Base-by-base conservation (phyloP, 345 rosid genomes). In the Lepidium sativum region DNA sequence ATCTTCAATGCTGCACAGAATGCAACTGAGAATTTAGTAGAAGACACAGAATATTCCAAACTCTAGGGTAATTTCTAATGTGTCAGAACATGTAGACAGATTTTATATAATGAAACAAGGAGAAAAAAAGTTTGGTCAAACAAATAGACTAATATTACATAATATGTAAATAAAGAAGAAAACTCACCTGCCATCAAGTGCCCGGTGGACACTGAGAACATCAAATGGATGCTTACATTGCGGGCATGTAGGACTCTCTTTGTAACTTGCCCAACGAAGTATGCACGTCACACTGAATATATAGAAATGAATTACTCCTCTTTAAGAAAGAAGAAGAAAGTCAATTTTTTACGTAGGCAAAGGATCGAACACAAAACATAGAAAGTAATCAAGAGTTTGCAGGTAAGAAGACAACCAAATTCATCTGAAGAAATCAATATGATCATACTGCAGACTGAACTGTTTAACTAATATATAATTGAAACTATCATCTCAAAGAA, bases 151-250 rank as follows among this genome's bases (percentile, higher is more conserved):
- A 37, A 29, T 9, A 25, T 21, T n/a, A 45, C 0, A 1, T 3
- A 18, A 29, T 52, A 31, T 6, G 27, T 18, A 29, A 12, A n/a
- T 1, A 49, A 48, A 41, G 37, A 59, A 32, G 4, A 34, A 18
- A 20, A 40, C 12, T 31, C 65, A 92, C 99, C 96, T 76, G 72
- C 99, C 99, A 63, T 92, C 95, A 1, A 92, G 91, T 2, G 86
- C 72, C 5, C 92, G 87, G 70, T 92, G 99, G 60, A 92, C 79
- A 63, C 79, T 81, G 48, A 92, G 96, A 75, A 73, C 84, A 69
- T 86, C 87, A 54, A 94, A 86, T n/a, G 95, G 99, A 73, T 82
- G 78, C 61, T 94, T 94, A 65, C 97, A 94, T 75, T 94, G 98
- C 49, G 98, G 98, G 55, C 98, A 92, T 8, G 79, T 83, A 13